These are phyloP conservation scores for Diaporthe eres DNA, from an alignment of 2,329 filamentous ascomycete genomes.

Conservation along the genomic window DNA sequence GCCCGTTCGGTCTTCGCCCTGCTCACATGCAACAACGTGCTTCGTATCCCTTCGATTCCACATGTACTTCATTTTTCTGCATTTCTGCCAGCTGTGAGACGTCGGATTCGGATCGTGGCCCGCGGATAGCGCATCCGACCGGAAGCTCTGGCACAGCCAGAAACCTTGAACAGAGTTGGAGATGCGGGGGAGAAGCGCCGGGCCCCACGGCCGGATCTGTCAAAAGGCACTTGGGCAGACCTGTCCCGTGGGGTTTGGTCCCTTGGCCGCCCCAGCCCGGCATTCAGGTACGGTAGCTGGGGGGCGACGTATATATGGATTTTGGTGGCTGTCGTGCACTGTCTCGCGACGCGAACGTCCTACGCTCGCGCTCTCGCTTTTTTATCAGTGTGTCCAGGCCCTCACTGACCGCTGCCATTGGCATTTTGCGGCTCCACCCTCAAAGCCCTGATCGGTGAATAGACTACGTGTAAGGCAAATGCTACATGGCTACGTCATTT, in stretches of 20 bases:
- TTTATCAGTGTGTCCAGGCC: background rate
- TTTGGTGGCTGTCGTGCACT: background rate
- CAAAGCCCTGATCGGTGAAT: background rate
- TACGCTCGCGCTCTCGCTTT: constrained; percentile 20
- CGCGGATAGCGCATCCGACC: constrained; percentile 23
- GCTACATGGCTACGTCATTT: constrained; percentile 9
- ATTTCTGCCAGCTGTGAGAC: background rate
- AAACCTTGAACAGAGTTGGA: constrained; percentile 6
- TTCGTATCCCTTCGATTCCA: background rate
- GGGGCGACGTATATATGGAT: background rate
- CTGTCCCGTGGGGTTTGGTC: constrained; percentile 16
- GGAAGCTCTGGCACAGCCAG: background rate
- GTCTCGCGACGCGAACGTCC: constrained; percentile 12
- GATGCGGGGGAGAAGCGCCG: constrained; percentile 9
- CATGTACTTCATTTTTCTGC: background rate
- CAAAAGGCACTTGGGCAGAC: background rate
- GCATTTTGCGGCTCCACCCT: background rate
- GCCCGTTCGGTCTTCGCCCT: constrained; percentile 19
- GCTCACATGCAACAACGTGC: background rate
- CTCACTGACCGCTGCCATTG: constrained; percentile 5
- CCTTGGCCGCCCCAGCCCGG: constrained; percentile 26
- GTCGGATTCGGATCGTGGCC: constrained; percentile 27
- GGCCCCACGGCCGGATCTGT: constrained; percentile 10
- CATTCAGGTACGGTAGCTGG: constrained; percentile 25
- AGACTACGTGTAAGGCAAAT: background rate